phyloP scores from a whole-genome alignment of 2,329 filamentous ascomycete genomes.

The Pseudohalonectria lignicola region DNA sequence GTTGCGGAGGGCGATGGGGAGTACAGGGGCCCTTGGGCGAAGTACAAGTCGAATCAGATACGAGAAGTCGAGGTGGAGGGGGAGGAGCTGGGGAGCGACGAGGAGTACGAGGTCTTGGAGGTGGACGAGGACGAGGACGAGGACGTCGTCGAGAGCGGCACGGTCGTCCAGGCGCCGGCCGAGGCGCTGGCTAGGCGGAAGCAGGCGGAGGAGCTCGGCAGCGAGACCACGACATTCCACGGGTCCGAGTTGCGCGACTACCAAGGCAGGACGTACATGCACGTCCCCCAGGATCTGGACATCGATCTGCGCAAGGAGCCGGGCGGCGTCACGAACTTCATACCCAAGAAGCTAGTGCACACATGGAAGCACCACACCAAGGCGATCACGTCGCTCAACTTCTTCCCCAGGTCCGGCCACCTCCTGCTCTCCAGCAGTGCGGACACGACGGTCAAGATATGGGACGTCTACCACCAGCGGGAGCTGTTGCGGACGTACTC shows the following conservation, averaged over 20 bases:
- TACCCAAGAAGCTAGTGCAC: slow-evolving; percentile 88
- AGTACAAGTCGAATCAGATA: slow-evolving; percentile 40
- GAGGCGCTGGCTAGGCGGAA: slow-evolving; percentile 43
- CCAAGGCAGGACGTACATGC: slow-evolving; percentile 71
- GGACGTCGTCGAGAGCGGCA: slow-evolving; percentile 53
- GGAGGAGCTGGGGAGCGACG: slow-evolving; percentile 63
- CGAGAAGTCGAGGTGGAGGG: slow-evolving; percentile 56
- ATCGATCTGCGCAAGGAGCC: slow-evolving; percentile 73
- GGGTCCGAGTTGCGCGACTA: slow-evolving; percentile 80
- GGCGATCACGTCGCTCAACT: slow-evolving; percentile 77
- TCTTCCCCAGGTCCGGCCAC: slow-evolving; percentile 83
- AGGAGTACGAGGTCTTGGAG: slow-evolving; percentile 68
- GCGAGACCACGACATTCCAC: slow-evolving; percentile 81
- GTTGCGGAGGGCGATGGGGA: slow-evolving; percentile 78
- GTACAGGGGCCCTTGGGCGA: slow-evolving; percentile 93
- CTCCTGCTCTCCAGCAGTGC: slow-evolving; percentile 82
- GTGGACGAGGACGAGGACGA: slow-evolving; percentile 65
- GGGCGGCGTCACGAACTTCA: slow-evolving; percentile 76
- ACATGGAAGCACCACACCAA: slow-evolving; percentile 80
- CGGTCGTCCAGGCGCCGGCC: slow-evolving; percentile 44
- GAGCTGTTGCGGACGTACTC: slow-evolving; percentile 85
- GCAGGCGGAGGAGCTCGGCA: slow-evolving; percentile 47
- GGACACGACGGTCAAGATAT: slow-evolving; percentile 84
- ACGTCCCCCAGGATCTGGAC: slow-evolving; percentile 76
- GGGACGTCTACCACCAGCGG: slow-evolving; percentile 84